phyloP scores from a whole-genome alignment of 495 filamentous ascomycete genomes.

The Astrocystis sublimbata region DNA sequence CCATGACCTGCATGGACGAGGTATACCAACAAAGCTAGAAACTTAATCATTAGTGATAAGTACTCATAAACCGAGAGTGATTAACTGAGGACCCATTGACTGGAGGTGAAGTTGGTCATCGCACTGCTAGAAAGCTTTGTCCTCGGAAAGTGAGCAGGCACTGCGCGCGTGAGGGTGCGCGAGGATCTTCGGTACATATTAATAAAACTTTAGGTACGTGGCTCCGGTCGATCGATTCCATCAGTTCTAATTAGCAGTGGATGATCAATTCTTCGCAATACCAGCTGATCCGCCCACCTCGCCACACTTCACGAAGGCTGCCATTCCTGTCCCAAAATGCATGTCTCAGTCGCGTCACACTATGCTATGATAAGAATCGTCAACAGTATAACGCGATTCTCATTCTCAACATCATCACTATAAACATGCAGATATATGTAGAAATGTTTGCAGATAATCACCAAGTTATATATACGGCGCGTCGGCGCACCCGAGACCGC shows the following conservation, averaged over 20 bases:
- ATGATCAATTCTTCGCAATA: neutral
- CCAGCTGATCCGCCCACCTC: neutral
- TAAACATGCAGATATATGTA: neutral
- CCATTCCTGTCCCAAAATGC: neutral
- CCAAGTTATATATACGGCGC: conserved; percentile 6
- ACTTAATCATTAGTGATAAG: neutral
- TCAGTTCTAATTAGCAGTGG: neutral
- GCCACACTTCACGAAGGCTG: conserved; percentile 3
- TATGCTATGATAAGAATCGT: neutral
- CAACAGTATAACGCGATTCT: neutral
- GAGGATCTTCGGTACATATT: neutral
- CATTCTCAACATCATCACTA: neutral
- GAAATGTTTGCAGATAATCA: too few species aligned
- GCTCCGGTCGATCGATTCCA: too few species aligned
- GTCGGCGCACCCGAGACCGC: neutral
- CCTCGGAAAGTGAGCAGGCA: neutral
- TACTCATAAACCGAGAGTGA: too few species aligned
- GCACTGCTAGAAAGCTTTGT: neutral
- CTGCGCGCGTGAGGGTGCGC: too few species aligned
- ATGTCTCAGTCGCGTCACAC: neutral
- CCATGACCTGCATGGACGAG: conserved; percentile 7
- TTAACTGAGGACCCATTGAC: too few species aligned
- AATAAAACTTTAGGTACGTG: neutral
- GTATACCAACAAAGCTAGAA: neutral
- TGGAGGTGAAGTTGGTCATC: neutral